A percentile compares a stretch with the other conserved stretches of the same genome.
phyloP scores from a whole-genome alignment of 306 rosid species.

The Gastrolobium villosum region DNA sequence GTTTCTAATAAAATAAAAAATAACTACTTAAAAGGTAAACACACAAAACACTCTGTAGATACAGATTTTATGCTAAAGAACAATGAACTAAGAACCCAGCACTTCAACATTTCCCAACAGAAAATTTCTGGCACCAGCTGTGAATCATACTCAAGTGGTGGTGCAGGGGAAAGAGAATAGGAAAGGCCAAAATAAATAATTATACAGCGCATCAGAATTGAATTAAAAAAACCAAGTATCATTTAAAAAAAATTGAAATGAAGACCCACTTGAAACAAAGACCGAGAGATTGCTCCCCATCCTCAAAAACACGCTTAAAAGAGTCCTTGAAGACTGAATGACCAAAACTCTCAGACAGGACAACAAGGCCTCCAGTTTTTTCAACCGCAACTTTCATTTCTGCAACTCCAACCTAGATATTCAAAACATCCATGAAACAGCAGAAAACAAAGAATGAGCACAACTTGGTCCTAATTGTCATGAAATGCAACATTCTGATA shows the following conservation, averaged over 20 bases:
- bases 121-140: not conserved
- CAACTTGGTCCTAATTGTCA: slow-evolving; percentile 20
- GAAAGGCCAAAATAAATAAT: not conserved
- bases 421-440: slow-evolving; percentile 42
- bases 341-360: slow-evolving; percentile 89
- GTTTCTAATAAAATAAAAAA: slow-evolving; percentile 22
- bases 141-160: not conserved
- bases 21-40: not conserved
- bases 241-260: slow-evolving; percentile 14
- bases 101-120: slow-evolving; percentile 2
- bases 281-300: slow-evolving; percentile 91
- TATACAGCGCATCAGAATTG: slow-evolving; percentile 11
- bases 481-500: slow-evolving; percentile 25
- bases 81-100: slow-evolving; percentile 18
- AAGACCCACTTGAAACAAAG: slow-evolving; percentile 88
- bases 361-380: slow-evolving; percentile 91
- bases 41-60: not conserved
- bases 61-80: slow-evolving; percentile 14
- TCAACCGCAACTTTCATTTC: slow-evolving; percentile 94
- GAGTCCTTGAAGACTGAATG: slow-evolving; percentile 95
- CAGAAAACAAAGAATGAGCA: not conserved
- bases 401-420: slow-evolving; percentile 87
- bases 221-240: slow-evolving; percentile 15
- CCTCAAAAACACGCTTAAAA: slow-evolving; percentile 87
- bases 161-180: not conserved